A percentile compares a stretch with the other conserved stretches of the same genome.
These are phyloP conservation scores for Clavariopsis aquatica DNA, from an alignment of 495 filamentous ascomycete species.

Conservation along the genomic window DNA sequence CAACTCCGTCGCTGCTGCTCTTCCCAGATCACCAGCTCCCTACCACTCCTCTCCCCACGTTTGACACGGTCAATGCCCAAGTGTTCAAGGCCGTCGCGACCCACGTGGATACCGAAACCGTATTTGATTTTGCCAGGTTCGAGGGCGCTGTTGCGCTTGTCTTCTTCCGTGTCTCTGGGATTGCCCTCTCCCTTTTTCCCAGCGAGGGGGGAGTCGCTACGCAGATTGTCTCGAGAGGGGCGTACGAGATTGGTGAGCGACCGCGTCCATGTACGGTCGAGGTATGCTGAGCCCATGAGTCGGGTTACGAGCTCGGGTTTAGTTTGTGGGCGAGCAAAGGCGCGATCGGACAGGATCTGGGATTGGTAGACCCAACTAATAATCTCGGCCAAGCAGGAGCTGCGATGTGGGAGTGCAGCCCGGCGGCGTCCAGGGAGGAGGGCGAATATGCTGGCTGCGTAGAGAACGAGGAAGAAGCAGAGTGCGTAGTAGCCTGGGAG, in stretches of 20 bases:
- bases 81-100: constrained; percentile 64
- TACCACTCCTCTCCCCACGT: constrained; percentile 43
- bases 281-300: constrained; percentile 48
- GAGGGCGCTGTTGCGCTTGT: constrained; percentile 18
- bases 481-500: constrained; percentile 67
- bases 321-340: constrained; percentile 61
- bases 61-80: constrained; percentile 64
- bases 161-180: background rate
- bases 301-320: constrained; percentile 66
- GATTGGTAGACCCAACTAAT: constrained; percentile 72
- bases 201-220: constrained; percentile 7
- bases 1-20: constrained; percentile 33
- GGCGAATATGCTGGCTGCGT: constrained; percentile 63
- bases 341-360: constrained; percentile 65
- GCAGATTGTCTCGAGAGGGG: constrained; percentile 25
- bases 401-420: constrained; percentile 63
- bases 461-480: constrained; percentile 65
- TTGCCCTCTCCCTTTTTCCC: constrained; percentile 44
- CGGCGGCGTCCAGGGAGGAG: constrained; percentile 59
- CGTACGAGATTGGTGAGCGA: constrained; percentile 25
- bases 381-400: constrained; percentile 71
- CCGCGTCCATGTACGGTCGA: constrained; percentile 25
- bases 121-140: constrained; percentile 49
- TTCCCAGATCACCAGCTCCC: constrained; percentile 42
- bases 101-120: constrained; percentile 63